Conservation (phyloP, 1,284 basidiomycete genomes). For the Moesziomyces aphidis region DNA sequence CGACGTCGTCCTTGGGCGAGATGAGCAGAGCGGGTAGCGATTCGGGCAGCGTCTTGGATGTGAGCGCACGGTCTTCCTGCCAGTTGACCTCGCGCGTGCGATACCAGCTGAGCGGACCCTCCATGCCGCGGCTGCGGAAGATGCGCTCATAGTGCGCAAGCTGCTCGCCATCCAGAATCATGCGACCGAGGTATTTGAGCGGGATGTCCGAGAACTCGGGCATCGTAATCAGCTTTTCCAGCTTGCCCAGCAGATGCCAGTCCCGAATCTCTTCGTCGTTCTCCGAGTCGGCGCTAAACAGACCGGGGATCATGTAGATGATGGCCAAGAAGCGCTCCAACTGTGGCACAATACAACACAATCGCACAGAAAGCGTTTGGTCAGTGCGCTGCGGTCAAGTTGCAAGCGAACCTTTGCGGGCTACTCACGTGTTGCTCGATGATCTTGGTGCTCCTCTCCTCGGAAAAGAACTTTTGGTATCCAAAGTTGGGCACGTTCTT, state of each 20-base stretch:
- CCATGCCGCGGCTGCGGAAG: slow-evolving; percentile 54
- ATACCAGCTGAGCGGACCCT: slow-evolving; percentile 61
- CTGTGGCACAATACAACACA: too few relatives aligned
- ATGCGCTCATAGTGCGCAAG: slow-evolving; percentile 34
- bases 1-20: slow-evolving; percentile 45
- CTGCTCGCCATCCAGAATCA: slow-evolving; percentile 33
- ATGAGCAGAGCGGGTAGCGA: slow-evolving; percentile 44
- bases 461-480: slow-evolving; percentile 59
- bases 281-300: slow-evolving; percentile 40
- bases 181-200: slow-evolving; percentile 27
- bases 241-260: slow-evolving; percentile 47
- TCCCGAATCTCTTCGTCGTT: slow-evolving; percentile 38
- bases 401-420: too few relatives aligned
- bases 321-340: slow-evolving; percentile 53
- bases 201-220: slow-evolving; percentile 46
- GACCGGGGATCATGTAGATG: slow-evolving; percentile 49
- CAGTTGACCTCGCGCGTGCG: slow-evolving; percentile 54
- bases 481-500: slow-evolving; percentile 51
- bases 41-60: slow-evolving; percentile 34
- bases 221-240: slow-evolving; percentile 50
- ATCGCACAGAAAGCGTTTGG: too few relatives aligned
- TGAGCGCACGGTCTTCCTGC: slow-evolving; percentile 42
- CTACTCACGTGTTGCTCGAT: slow-evolving; percentile 37
- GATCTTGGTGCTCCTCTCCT: slow-evolving; percentile 51
- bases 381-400: too few relatives aligned